Percentiles rank a stretch among this genome's conserved stretches.
phyloP scores from a whole-genome alignment of 257 asterid genomes.

The Datura wrightii region DNA sequence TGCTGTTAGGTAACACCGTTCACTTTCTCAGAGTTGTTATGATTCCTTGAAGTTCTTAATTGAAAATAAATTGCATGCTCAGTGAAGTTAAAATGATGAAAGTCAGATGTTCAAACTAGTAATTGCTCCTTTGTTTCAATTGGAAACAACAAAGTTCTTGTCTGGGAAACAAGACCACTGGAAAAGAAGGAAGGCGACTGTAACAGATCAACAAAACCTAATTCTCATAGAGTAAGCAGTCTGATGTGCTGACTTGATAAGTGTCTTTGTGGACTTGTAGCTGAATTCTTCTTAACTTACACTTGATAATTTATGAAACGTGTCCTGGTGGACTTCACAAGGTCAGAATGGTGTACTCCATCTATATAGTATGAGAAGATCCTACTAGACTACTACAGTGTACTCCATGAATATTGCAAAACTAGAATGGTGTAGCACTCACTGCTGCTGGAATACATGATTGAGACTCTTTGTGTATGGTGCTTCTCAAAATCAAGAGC shows the following conservation, averaged over 20 bases:
- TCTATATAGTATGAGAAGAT: conserved; percentile 7
- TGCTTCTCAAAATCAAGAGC: conserved; percentile 11
- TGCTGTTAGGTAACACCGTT: conserved; percentile 65
- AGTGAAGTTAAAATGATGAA: neutral
- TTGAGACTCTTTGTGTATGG: neutral
- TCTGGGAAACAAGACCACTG: neutral
- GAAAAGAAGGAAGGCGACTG: neutral
- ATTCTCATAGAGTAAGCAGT: neutral
- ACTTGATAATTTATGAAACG: conserved; percentile 18
- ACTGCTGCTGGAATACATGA: conserved; percentile 1
- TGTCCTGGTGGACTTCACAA: neutral
- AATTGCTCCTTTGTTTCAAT: neutral
- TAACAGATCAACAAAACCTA: neutral
- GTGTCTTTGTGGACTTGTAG: neutral
- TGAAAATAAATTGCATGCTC: neutral
- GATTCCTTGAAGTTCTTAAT: neutral
- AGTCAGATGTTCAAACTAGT: conserved; percentile 18
- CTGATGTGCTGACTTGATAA: neutral
- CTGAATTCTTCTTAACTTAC: neutral
- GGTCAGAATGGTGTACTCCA: neutral
- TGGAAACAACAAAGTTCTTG: neutral
- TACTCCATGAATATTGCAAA: neutral
- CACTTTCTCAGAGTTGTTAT: conserved; percentile 13
- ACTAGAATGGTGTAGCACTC: neutral
- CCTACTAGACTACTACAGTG: neutral